phyloP scores from a whole-genome alignment of 2,329 filamentous ascomycete genomes.

The Aspergillus hiratsukae region DNA sequence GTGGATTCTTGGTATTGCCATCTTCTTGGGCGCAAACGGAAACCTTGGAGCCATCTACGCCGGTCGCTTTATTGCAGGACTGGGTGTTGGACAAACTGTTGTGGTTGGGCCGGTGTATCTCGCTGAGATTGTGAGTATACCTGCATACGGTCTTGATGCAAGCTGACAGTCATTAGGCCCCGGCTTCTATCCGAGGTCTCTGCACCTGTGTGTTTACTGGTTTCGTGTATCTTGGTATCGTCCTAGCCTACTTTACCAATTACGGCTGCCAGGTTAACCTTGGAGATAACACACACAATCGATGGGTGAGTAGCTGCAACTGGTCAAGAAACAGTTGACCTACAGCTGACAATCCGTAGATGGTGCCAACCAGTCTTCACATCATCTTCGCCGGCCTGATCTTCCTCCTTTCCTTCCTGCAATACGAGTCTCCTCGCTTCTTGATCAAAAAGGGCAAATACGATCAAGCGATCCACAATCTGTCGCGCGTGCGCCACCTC shows the following conservation, averaged over 20 bases:
- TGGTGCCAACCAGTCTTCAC: constrained; percentile 67
- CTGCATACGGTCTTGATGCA: neutral
- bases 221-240: constrained; percentile 71
- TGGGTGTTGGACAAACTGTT: constrained; percentile 42
- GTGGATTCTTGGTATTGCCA: constrained; percentile 40
- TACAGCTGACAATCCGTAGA: constrained; percentile 12
- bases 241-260: constrained; percentile 73
- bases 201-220: constrained; percentile 69
- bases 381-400: constrained; percentile 73
- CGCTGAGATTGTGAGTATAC: constrained; percentile 55
- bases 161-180: constrained; percentile 35
- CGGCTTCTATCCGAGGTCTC: constrained; percentile 64
- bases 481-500: constrained; percentile 56
- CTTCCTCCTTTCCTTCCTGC: constrained; percentile 63
- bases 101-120: constrained; percentile 62
- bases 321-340: constrained; percentile 14
- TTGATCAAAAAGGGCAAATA: constrained; percentile 61
- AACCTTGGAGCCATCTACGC: constrained; percentile 40
- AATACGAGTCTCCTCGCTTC: constrained; percentile 66
- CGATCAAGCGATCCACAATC: constrained; percentile 43
- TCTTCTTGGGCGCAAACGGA: constrained; percentile 41
- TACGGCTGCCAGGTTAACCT: constrained; percentile 56
- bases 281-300: constrained; percentile 38
- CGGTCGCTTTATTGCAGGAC: constrained; percentile 41
- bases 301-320: constrained; percentile 46